A percentile compares a stretch with the other conserved stretches of the same genome.
These are phyloP conservation scores for Pseudopithomyces maydicus DNA, from an alignment of 2,329 filamentous ascomycete species.

Conservation along the genomic window DNA sequence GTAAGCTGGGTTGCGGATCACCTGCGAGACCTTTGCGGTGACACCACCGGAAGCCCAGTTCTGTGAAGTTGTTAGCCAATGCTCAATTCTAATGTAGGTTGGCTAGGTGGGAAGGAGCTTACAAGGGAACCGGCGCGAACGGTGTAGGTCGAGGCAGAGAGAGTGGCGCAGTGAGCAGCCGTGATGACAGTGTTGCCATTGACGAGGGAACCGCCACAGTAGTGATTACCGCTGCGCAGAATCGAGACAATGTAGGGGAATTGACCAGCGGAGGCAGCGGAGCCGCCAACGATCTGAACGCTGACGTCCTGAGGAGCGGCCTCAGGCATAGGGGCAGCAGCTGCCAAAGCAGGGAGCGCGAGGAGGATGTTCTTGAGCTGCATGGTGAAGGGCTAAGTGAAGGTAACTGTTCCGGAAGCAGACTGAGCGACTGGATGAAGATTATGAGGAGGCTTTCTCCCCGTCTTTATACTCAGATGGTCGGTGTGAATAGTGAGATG, in stretches of 20 bases:
- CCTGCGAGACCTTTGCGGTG: constrained; percentile 20
- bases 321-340: constrained; percentile 1
- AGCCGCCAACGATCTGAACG: constrained; percentile 10
- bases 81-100: background rate
- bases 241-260: constrained; percentile 13
- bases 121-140: constrained; percentile 10
- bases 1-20: constrained; percentile 29
- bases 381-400: background rate
- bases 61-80: constrained; percentile 6
- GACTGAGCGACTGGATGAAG: constrained; percentile 4
- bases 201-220: constrained; percentile 9
- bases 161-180: constrained; percentile 9
- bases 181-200: constrained; percentile 15
- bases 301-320: background rate
- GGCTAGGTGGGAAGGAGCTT: background rate
- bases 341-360: constrained; percentile 4
- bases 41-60: constrained; percentile 26
- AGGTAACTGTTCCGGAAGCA: background rate
- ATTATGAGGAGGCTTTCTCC: background rate
- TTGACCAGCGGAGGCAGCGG: constrained; percentile 8
- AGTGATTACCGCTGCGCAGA: background rate
- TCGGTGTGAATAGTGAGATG: no score
- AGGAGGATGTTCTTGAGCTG: constrained; percentile 9
- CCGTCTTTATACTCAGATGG: constrained; percentile 10
- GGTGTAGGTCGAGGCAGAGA: background rate